Evolutionary conservation across 176 grass and related monocot species (phyloP).

Genomic region (Avena sativa): DNA sequence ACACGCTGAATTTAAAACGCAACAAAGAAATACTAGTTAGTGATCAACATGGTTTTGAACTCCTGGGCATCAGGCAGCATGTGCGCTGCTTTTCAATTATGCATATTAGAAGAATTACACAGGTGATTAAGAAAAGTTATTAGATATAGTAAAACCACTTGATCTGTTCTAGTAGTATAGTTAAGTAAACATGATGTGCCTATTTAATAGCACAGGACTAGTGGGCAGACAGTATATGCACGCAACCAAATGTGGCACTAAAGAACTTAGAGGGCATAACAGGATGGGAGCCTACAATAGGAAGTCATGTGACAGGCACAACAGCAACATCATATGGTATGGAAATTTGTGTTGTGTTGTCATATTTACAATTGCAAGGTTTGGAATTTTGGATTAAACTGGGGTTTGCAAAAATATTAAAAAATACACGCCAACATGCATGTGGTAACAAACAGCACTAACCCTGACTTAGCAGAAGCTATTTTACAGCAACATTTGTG

Average conservation of each 20-base stretch:
- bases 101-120: slow-evolving; percentile 32
- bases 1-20: slow-evolving; percentile 59
- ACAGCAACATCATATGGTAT: background rate
- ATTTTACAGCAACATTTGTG: slow-evolving; percentile 12
- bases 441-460: slow-evolving; percentile 38
- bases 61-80: slow-evolving; percentile 1
- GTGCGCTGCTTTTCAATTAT: background rate
- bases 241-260: background rate
- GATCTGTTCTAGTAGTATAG: background rate
- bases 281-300: slow-evolving; percentile 21
- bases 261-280: background rate
- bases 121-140: slow-evolving; percentile 29
- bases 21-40: slow-evolving; percentile 44
- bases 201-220: slow-evolving; percentile 17
- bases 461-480: slow-evolving; percentile 6
- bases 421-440: background rate
- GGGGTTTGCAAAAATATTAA: background rate
- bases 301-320: slow-evolving; percentile 1
- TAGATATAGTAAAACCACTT: background rate
- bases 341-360: background rate
- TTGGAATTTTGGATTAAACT: background rate
- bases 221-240: slow-evolving; percentile 4
- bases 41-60: slow-evolving; percentile 15
- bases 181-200: background rate
- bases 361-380: background rate